Evolutionary conservation across 2,329 filamentous ascomycete genomes (phyloP).

Genomic region (Lecanicillium sp.): DNA sequence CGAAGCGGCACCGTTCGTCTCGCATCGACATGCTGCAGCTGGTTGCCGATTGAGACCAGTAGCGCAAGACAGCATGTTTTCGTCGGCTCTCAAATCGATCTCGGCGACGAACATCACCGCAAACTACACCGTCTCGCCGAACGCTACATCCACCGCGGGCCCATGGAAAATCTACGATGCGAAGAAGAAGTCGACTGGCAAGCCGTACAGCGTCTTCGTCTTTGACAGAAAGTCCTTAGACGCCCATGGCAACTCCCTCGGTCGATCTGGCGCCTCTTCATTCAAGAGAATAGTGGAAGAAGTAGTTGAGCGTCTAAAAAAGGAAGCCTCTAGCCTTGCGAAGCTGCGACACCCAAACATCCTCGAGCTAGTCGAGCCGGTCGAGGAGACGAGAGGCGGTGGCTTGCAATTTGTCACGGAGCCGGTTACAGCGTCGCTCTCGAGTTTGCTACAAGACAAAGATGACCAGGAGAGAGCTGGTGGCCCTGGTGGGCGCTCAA

Average conservation of each 20-base stretch:
- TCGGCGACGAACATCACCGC: constrained; percentile 81
- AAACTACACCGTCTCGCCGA: constrained; percentile 78
- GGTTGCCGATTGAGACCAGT: too few relatives aligned
- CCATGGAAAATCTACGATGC: constrained; percentile 98
- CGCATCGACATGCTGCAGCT: neutral
- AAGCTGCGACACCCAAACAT: constrained; percentile 86
- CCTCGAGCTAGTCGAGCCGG: constrained; percentile 85
- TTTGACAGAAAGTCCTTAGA: constrained; percentile 89
- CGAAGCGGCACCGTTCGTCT: too few relatives aligned
- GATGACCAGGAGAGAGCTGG: constrained; percentile 73
- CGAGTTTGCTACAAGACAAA: constrained; percentile 75
- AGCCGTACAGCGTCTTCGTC: constrained; percentile 83
- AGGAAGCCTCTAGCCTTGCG: constrained; percentile 83
- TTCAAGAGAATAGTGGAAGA: constrained; percentile 81
- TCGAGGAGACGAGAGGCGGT: constrained; percentile 87
- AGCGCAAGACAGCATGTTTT: constrained; percentile 64
- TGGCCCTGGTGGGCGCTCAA: constrained; percentile 61
- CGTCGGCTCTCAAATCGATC: constrained; percentile 88
- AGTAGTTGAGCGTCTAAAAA: constrained; percentile 82
- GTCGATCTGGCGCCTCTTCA: constrained; percentile 45
- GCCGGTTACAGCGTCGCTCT: constrained; percentile 79
- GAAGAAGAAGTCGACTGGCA: constrained; percentile 92
- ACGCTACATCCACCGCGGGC: constrained; percentile 71
- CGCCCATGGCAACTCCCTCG: constrained; percentile 32
- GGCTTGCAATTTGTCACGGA: constrained; percentile 96